Percentiles rank a stretch among this genome's conserved stretches.
Evolutionary conservation across 2,329 filamentous ascomycete genomes (phyloP).

Genomic region (Arthrobotrys sphaeroides): DNA sequence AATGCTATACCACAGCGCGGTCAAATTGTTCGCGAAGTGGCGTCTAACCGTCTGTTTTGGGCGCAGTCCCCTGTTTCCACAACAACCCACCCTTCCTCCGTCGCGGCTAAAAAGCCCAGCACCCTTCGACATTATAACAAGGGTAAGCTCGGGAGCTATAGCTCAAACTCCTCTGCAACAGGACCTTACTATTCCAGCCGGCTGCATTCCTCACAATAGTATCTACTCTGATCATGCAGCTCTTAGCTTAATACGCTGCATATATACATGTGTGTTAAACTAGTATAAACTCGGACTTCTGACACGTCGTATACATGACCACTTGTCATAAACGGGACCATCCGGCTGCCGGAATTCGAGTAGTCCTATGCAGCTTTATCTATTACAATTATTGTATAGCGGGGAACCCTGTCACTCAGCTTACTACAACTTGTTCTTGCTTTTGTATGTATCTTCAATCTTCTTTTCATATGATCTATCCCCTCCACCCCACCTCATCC

Average conservation of each 20-base stretch:
- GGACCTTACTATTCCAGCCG: neutral
- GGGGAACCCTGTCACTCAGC: constrained; percentile 11
- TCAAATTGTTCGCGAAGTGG: neutral
- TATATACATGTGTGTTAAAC: too few species aligned
- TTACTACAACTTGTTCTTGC: too few species aligned
- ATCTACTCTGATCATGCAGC: neutral
- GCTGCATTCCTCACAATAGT: neutral
- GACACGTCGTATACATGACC: too few species aligned
- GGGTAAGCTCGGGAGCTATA: neutral
- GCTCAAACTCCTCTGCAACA: neutral
- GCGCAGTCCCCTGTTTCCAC: constrained; percentile 17
- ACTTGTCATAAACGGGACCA: too few species aligned
- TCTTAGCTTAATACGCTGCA: neutral
- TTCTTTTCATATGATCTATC: neutral
- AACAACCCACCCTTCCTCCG: constrained; percentile 14
- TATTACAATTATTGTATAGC: constrained; percentile 7
- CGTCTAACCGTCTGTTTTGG: constrained; percentile 25
- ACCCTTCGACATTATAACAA: too few species aligned
- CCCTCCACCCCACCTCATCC: neutral
- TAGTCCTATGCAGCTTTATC: neutral
- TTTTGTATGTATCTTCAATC: neutral
- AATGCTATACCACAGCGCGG: too few species aligned
- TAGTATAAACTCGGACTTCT: too few species aligned
- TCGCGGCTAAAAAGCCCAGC: constrained; percentile 33
- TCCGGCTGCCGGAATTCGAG: neutral